phyloP scores from a whole-genome alignment of 2,329 filamentous ascomycete species.

The Trichocomaceae sp. region DNA sequence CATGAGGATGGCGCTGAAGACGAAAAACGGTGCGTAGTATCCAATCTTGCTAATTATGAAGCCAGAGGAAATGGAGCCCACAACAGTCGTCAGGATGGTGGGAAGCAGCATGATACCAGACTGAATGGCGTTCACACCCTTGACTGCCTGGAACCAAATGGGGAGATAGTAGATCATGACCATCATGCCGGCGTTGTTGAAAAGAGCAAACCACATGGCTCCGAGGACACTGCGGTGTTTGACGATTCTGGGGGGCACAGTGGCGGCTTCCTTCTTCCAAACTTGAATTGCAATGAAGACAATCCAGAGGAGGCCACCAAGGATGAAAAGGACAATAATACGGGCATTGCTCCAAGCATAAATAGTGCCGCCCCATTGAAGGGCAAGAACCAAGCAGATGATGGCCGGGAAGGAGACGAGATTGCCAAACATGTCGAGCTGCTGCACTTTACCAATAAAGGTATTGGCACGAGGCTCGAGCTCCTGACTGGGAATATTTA shows the following conservation, averaged over 20 bases:
- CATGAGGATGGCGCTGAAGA: constrained; percentile 21
- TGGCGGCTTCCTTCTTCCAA: constrained; percentile 34
- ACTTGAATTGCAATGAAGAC: constrained; percentile 33
- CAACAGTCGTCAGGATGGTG: too few relatives aligned
- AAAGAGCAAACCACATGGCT: constrained; percentile 33
- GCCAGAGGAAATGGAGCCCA: too few relatives aligned
- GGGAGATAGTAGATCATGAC: constrained; percentile 42
- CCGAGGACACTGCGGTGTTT: constrained; percentile 24
- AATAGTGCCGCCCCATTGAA: constrained; percentile 40
- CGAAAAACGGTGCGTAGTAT: constrained; percentile 24
- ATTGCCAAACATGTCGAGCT: constrained; percentile 23
- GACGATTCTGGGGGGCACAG: constrained; percentile 33
- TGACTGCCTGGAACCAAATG: constrained; percentile 43
- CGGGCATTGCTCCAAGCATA: constrained; percentile 32
- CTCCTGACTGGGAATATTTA: too few relatives aligned
- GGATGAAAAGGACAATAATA: constrained; percentile 43
- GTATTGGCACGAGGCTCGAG: too few relatives aligned
- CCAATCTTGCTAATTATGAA: too few relatives aligned
- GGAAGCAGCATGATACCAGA: constrained; percentile 37
- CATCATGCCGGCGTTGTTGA: constrained; percentile 33
- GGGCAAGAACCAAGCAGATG: constrained; percentile 38
- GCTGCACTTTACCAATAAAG: background rate
- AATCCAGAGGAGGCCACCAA: constrained; percentile 23
- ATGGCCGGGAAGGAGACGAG: constrained; percentile 29
- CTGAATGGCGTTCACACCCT: constrained; percentile 19